A percentile compares a stretch with the other conserved stretches of the same genome.
phyloP scores from a whole-genome alignment of 1,284 basidiomycete species.

The Porogramme epimiltina region DNA sequence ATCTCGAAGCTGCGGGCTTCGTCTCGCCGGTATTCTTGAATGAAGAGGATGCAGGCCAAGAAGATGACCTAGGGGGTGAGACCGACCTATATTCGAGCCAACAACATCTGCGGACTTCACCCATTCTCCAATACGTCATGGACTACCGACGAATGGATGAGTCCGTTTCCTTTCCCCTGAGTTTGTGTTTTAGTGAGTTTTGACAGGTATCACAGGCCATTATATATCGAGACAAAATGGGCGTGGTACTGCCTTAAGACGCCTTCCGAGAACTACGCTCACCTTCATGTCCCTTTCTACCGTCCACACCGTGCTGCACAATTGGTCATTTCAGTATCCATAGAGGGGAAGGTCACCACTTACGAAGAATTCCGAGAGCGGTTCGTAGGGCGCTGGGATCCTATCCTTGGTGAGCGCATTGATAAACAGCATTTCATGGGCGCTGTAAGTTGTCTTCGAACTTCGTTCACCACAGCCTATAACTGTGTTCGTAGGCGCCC shows the following conservation, averaged over 20 bases:
- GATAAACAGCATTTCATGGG: slow-evolving; percentile 8
- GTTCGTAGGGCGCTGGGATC: slow-evolving; percentile 17
- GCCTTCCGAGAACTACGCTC: slow-evolving; percentile 48
- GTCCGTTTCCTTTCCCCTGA: slow-evolving; percentile 33
- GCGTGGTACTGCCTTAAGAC: slow-evolving; percentile 60
- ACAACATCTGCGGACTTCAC: slow-evolving; percentile 38
- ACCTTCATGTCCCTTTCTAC: slow-evolving; percentile 50
- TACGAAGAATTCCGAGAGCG: slow-evolving; percentile 13
- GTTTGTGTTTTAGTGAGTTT: not conserved
- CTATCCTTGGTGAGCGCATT: slow-evolving; percentile 6
- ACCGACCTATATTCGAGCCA: slow-evolving; percentile 29
- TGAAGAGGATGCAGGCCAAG: slow-evolving; percentile 47
- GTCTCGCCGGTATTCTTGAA: slow-evolving; percentile 35
- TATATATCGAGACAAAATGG: slow-evolving; percentile 60
- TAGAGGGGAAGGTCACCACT: slow-evolving; percentile 12
- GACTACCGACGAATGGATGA: slow-evolving; percentile 38
- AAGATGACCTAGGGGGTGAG: slow-evolving; percentile 42
- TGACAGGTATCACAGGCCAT: slow-evolving; percentile 47
- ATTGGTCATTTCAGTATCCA: slow-evolving; percentile 31
- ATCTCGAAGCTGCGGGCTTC: slow-evolving; percentile 39
- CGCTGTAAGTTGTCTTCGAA: slow-evolving; percentile 10
- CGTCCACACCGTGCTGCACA: slow-evolving; percentile 51
- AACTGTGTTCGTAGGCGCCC: slow-evolving; percentile 3
- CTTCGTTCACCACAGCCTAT: not conserved
- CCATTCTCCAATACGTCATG: slow-evolving; percentile 36